Base-by-base conservation (phyloP, 805 yeast species). In the Nakazawaea anatomiae region DNA sequence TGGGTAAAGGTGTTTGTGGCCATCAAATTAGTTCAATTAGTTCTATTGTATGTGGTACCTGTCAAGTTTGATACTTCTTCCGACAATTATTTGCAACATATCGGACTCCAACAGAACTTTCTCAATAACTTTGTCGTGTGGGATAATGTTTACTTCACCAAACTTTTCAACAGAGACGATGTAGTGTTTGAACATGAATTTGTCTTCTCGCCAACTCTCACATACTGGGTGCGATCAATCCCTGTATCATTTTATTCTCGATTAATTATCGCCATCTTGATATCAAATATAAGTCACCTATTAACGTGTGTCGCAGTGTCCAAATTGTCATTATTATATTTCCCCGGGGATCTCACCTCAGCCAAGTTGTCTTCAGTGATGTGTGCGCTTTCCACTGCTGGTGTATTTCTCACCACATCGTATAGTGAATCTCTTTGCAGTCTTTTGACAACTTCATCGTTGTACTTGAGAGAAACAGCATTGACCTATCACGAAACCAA, bases 201-300 rank as follows among this genome's bases (percentile, higher is more conserved):
- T 75, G 97, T 95, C 4, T 92, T 89, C 63, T 82, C 95, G 30
- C 87, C 87, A 9, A 60, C 80, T 2, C 92, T 96, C 96, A 75
- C 85, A 71, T 61, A 78, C 28, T 44, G 83, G 4, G 65, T 85
- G 4, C 62, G 57, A 42, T 55, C 28, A 27, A 10, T 46, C 8
- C 39, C 32, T 8, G 46, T 65, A 42, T 62, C 55, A 4, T 58
- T 56, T 10, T 65, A 79, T 46, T 79, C 80, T 61, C 57, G 74
- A 30, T 66, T 85, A 2, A 54, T 76, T 6, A 56, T 74, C 3
- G 82, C 83, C 1, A 62, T 84, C 1, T 11, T 75, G 0, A 38
- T 84, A 1, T 72, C 84, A 28, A 83, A 85, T 54, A 3, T 71
- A 0, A 64, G 76, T 18, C 90, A 87, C 60, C 73, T 71, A 39